A percentile compares a stretch with the other conserved stretches of the same genome.
Conservation (phyloP, 176 grass and related monocot genomes). For the Thinopyrum elongatum region DNA sequence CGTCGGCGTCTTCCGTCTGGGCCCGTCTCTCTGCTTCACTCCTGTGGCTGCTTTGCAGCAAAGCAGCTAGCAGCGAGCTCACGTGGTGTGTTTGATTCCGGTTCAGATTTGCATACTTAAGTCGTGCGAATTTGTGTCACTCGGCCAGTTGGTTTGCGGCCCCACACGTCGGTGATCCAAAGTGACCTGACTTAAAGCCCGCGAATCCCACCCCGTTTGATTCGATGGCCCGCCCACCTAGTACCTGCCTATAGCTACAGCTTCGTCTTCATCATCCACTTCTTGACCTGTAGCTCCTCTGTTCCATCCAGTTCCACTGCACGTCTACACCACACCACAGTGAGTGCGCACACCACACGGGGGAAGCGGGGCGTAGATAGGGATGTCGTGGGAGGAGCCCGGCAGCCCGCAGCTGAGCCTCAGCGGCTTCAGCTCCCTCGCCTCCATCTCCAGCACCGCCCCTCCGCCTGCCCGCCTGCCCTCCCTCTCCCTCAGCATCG, state of each 20-base stretch:
- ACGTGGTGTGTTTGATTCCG: background rate
- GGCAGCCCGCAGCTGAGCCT: background rate
- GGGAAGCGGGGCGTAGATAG: background rate
- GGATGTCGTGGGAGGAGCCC: background rate
- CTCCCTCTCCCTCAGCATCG: background rate
- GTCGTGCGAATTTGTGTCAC: too few relatives aligned
- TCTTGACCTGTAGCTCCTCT: background rate
- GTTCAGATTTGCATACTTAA: background rate
- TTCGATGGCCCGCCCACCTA: background rate
- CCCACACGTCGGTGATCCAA: too few relatives aligned
- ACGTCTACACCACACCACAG: background rate
- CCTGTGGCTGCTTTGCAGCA: background rate
- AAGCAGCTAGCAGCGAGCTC: background rate
- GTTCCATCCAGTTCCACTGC: too few relatives aligned
- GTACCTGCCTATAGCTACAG: too few relatives aligned
- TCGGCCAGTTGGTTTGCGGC: rapidly evolving
- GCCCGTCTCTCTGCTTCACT: background rate
- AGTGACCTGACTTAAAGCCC: too few relatives aligned
- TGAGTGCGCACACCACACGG: background rate
- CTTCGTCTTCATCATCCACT: background rate
- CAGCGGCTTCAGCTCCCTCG: background rate
- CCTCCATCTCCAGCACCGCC: background rate
- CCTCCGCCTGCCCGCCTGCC: background rate
- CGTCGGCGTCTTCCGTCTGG: background rate
- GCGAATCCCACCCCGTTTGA: too few relatives aligned